These are phyloP conservation scores for Croton setiger DNA, from an alignment of 441 rosid species.

Conservation along the genomic window DNA sequence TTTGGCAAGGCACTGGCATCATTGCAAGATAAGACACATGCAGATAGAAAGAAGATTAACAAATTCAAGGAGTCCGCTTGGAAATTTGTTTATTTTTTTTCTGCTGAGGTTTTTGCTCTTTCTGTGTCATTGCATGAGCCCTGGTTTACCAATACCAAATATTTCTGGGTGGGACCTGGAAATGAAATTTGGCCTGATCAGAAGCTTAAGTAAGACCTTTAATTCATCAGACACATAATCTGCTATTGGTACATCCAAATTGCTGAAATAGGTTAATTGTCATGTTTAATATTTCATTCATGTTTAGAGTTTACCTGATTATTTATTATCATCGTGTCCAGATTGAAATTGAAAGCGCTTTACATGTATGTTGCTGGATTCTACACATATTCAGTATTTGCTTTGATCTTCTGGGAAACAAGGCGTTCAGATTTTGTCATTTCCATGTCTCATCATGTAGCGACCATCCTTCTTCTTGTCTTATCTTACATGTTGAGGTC, in stretches of 20 bases:
- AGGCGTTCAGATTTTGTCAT: constrained; percentile 85
- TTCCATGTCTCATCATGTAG: constrained; percentile 88
- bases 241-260: neutral
- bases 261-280: neutral
- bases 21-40: constrained; percentile 24
- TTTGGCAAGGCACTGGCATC: constrained; percentile 38
- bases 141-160: constrained; percentile 66
- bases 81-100: constrained; percentile 73
- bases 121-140: constrained; percentile 65
- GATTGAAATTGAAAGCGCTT: constrained; percentile 68
- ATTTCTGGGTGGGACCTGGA: constrained; percentile 80
- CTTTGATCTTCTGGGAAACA: constrained; percentile 92
- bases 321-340: constrained; percentile 26
- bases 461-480: constrained; percentile 59
- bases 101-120: constrained; percentile 66
- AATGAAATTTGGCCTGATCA: constrained; percentile 85
- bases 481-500: constrained; percentile 82
- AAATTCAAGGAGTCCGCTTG: constrained; percentile 92
- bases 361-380: constrained; percentile 93
- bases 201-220: constrained; percentile 60
- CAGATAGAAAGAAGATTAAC: constrained; percentile 40
- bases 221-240: neutral
- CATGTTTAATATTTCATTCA: constrained; percentile 2
- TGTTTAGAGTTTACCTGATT: constrained; percentile 13
- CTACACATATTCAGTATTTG: constrained; percentile 85